Evolutionary conservation across 2,329 filamentous ascomycete species (phyloP).

Genomic region (Phaeosphaeria sp.): DNA sequence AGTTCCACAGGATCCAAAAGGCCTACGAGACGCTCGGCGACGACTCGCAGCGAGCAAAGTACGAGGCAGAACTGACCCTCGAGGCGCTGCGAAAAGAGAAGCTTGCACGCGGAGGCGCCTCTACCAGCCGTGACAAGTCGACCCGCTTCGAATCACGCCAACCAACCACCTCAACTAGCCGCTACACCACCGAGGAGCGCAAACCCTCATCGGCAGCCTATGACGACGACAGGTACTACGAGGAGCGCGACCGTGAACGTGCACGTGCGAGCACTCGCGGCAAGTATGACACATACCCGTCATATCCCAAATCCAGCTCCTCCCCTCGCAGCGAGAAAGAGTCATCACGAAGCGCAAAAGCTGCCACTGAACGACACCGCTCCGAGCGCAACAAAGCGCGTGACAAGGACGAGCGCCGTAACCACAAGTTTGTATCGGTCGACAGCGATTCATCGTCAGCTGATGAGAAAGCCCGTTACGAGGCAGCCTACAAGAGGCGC

Average conservation of each 20-base stretch:
- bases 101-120: conserved; percentile 48
- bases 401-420: conserved; percentile 49
- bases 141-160: conserved; percentile 44
- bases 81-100: conserved; percentile 67
- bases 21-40: conserved; percentile 91
- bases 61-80: conserved; percentile 77
- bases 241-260: conserved; percentile 31
- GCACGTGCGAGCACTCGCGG: conserved; percentile 10
- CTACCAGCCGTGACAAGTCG: conserved; percentile 36
- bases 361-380: conserved; percentile 47
- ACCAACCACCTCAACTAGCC: conserved; percentile 30
- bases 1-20: conserved; percentile 91
- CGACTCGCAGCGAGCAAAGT: conserved; percentile 72
- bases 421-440: conserved; percentile 44
- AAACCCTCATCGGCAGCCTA: conserved; percentile 15
- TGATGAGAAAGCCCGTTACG: conserved; percentile 42
- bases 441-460: conserved; percentile 42
- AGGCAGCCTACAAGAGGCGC: conserved; percentile 38
- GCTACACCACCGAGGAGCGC: conserved; percentile 41
- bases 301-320: conserved; percentile 37
- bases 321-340: conserved; percentile 39
- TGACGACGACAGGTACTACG: conserved; percentile 48
- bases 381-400: conserved; percentile 49
- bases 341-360: conserved; percentile 24
- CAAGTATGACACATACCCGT: conserved; percentile 38